phyloP scores from a whole-genome alignment of 2,329 filamentous ascomycete genomes.

The Hypoxylon sp. region DNA sequence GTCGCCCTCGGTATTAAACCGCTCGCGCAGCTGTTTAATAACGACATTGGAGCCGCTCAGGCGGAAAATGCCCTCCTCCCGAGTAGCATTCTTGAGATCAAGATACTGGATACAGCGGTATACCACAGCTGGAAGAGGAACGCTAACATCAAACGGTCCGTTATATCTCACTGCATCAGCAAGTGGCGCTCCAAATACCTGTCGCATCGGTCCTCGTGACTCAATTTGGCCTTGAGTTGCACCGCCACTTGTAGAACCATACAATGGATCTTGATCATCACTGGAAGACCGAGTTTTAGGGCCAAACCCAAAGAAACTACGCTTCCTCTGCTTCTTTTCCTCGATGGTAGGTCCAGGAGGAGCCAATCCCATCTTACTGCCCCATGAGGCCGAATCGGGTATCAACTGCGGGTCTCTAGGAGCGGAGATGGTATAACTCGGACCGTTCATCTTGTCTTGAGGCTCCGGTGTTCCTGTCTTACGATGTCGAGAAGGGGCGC shows the following conservation, averaged over 20 bases:
- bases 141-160: conserved; percentile 78
- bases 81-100: conserved; percentile 82
- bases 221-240: conserved; percentile 58
- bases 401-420: conserved; percentile 89
- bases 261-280: conserved; percentile 71
- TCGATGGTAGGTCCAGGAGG: conserved; percentile 68
- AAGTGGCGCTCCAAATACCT: conserved; percentile 88
- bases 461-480: conserved; percentile 51
- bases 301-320: conserved; percentile 80
- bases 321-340: conserved; percentile 86
- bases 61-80: conserved; percentile 96
- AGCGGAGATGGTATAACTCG: conserved; percentile 77
- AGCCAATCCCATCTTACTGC: conserved; percentile 75
- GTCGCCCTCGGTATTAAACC: conserved; percentile 94
- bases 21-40: conserved; percentile 90
- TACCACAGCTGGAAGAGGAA: conserved; percentile 89
- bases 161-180: conserved; percentile 89
- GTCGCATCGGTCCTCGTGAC: conserved; percentile 69
- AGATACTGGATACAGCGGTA: conserved; percentile 97
- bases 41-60: conserved; percentile 97
- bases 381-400: conserved; percentile 86
- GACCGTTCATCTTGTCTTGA: conserved; percentile 55
- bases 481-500: conserved; percentile 56
- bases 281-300: conserved; percentile 71
- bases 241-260: conserved; percentile 63